Evolutionary conservation across 2,329 filamentous ascomycete species (phyloP), one percentile per base, ranked within the genome.

Genomic region (Clonostachys solani): DNA sequence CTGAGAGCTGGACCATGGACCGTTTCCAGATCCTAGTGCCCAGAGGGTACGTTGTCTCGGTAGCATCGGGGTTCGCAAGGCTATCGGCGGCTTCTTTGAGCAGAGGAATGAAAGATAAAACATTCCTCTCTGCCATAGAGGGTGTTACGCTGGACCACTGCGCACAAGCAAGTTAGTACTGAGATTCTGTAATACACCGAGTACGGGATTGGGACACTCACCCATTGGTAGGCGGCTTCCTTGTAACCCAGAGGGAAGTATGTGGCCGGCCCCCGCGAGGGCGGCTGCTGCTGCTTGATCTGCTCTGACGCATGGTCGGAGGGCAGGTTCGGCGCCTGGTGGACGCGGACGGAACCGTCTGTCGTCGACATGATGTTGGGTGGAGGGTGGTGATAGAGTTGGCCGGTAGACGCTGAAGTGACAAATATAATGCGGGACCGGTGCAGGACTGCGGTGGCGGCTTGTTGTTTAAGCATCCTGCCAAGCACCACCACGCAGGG

Each of bases 221-320:
- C 87, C 90, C 94, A 97, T 77, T 97, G 92, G 56, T 80, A 86
- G 52, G 90, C 89, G 15, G 89, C 92, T 49, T 96, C 91, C 60
- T 92, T 94, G 71, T 96, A 96, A 44, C 91, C 86, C 18, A 97
- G 71, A 3, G 94, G 92, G 55, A 99, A 97, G 65, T 80, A 84
- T 2, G 60, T 60, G 36, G 65, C 61, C 2, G 58, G 49, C 2
- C 59, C 57, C 29, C 58, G 61, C 18, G 54, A 52, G 41, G 60
- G 51, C 38, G 60, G 54, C 46, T 60, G 59, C 12, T 59, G 57
- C 35, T 58, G 60, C 19, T 56, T 53, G 33, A 53, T 49, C 18
- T 60, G 54, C n/a, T 33, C 33, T 12, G 23, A 17, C 29, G 40
- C 15, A 33, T n/a, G 33, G 10, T 43, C 42, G 10, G 42, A 42